Evolutionary conservation across 257 asterid genomes (phyloP), one percentile per base, ranked within the genome.

Genomic region (Oldenlandia corymbosa): DNA sequence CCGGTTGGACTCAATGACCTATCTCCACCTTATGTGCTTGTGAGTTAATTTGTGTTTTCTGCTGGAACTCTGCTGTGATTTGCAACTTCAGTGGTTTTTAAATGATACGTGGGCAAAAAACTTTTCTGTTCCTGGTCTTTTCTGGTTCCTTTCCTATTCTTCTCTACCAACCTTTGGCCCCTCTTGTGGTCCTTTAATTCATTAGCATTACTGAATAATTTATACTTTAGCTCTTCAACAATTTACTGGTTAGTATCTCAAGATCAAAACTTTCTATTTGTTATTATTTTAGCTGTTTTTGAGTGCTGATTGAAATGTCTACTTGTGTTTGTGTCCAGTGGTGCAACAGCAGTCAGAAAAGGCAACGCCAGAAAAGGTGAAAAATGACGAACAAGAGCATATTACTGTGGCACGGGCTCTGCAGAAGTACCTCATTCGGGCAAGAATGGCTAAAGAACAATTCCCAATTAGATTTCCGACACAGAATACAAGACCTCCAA

Each of bases 311-410:
- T 70, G 69, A 70, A 66, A 48, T 66, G 42, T 37, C 58, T 45
- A 34, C 39, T 51, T 32, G 7, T 66, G 36, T 60, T 24, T 69
- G 71, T 71, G 37, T 66, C 48, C 87, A 85, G 97, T 90, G 76
- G 90, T 82, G 72, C 96, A 80, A 76, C 94, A 84, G 75, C 94
- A 84, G 75, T 74, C 83, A 31, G 97, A 83, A 71, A 74, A 74
- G 60, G 77, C 94, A 62, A 46, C 69, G 26, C 73, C 73, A 16
- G 94, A 85, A 34, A 81, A 72, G 77, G 59, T 55, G 64, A 84
- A 75, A 51, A 87, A 68, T 62, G 99, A 93, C 49, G 97, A 90
- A 80, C 96, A 84, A 70, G 99, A 93, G 83, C 99, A 93, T 46
- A 90, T 85, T 66, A 86, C 86, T 1, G 96, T 87, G 47, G 97